Base-by-base conservation (phyloP, 1,139 yeast species). In the Pichia sp. region DNA sequence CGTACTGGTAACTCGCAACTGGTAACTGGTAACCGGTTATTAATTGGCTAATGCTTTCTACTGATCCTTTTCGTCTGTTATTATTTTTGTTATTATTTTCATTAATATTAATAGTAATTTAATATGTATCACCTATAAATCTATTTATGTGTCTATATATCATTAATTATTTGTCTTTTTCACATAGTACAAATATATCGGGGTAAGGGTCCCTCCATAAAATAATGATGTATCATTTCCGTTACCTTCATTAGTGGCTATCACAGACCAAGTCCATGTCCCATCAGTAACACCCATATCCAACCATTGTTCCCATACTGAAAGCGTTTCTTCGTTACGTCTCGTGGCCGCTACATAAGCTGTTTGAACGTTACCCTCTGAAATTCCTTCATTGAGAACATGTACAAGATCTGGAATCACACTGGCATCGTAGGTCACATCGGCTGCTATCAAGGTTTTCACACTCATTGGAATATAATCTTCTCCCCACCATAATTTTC, bases 401-500 rank as follows among this genome's bases (percentile, higher is more conserved):
- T 59, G 51, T 4, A 80, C 71, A 40, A 89, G 67, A n/a, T 64
- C 64, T 0, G 78, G 78, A n/a, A 85, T 70, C 2, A 79, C 69
- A 4, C 74, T 66, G 2, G 76, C 62, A 58, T 90, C 97, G 62
- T 86, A 90, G 0, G 96, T 87, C 28, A 89, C 86, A 61, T 87
- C 96, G 0, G 96, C 92, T 0, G 90, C 96, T 3, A 87, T 60
- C 0, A 85, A 62, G 2, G 77, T 62, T 54, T 80, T 78, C 11
- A 68, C 60, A 4, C 54, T 53, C 4, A n/a, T 16, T 12, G 76
- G 67, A 20, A 64, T 57, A 0, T 51, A 49, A 42, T 73, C 76
- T n/a, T 63, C 64, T 2, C 74, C 73, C 73, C 95, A 89, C 80
- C 84, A 76, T 16, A 83, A 57, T 39, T 73, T 63, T 41, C 69